A percentile compares a stretch with the other conserved stretches of the same genome.
Conservation (phyloP, 129 eudicot genomes). For the Tagetes erecta region DNA sequence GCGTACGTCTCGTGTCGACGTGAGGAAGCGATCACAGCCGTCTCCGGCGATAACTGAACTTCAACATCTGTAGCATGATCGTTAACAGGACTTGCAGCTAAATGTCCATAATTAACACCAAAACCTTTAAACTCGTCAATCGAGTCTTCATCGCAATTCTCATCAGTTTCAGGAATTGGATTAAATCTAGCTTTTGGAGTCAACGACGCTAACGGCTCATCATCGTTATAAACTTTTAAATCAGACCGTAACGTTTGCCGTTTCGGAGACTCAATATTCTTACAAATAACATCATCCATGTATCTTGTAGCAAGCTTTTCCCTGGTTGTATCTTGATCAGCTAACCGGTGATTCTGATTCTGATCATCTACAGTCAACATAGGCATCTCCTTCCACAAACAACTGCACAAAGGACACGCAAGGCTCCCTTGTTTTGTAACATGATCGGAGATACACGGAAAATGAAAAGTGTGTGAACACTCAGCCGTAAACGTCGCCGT, state of each 20-base stretch:
- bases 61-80: conserved; percentile 33
- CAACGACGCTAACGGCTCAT: conserved; percentile 37
- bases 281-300: conserved; percentile 4
- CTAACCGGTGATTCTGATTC: conserved; percentile 16
- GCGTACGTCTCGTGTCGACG: conserved; percentile 61
- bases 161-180: conserved; percentile 49
- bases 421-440: conserved; percentile 39
- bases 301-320: conserved; percentile 31
- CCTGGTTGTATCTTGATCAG: conserved; percentile 22
- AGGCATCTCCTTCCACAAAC: conserved; percentile 42
- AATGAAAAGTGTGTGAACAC: conserved; percentile 79
- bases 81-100: conserved; percentile 9
- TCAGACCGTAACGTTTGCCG: conserved; percentile 38
- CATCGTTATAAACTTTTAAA: conserved; percentile 68
- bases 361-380: conserved; percentile 26
- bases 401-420: conserved; percentile 42
- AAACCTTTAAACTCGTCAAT: conserved; percentile 37
- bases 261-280: conserved; percentile 13
- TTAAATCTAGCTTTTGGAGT: conserved; percentile 37
- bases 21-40: conserved; percentile 62
- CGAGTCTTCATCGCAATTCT: conserved; percentile 31
- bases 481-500: conserved; percentile 89
- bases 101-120: not conserved
- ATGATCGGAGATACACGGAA: conserved; percentile 48
- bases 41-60: conserved; percentile 49